Base-by-base conservation (phyloP, 2,329 filamentous ascomycete species). In the Scedosporium aurantiacum region DNA sequence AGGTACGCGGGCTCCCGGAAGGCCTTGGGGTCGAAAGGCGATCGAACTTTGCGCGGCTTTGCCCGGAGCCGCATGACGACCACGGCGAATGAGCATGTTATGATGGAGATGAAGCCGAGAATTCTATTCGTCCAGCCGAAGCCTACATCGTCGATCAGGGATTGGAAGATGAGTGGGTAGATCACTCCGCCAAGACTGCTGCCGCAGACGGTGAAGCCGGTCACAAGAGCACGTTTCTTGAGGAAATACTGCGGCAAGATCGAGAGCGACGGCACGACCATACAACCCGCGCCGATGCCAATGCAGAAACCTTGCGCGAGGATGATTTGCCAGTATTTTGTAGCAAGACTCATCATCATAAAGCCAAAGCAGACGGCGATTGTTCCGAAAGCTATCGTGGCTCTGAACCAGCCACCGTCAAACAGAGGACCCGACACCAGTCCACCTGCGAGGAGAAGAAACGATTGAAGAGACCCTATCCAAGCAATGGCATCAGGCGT, bases 191-290 rank as follows among this genome's bases (percentile, higher is more conserved):
- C 75, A 7, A 76, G 63, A 12, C 72, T 72, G 43, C 74, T 73
- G 0, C 78, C 78, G 0, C 71, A 70, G 0, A 75, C 71, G 1
- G 75, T 74, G 14, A 79, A 68, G 0, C 76, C 77, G 55, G 75
- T 73, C 6, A 75, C 79, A 5, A 77, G 66, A 8, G 75, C 73
- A 16, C 73, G 69, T 61, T 70, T 72, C 50, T 66, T 70, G 7
- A 64, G 61, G 63, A 78, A 79, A 65, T 76, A 79, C 40, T 73
- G 70, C 0, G 70, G 66, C 3, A 78, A 67, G 43, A 79, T 67
- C 7, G 75, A 73, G 2, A 78, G 68, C 28, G 68, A 69, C 1
- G 75, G 75, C 4, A 76, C 63, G 50, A 73, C 74, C 18, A 74
- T 64, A 63, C 72, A 69, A 3, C 74, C 76, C 21, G 70, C 70